Evolutionary conservation across 2,329 filamentous ascomycete species (phyloP), one percentile per base, ranked within the genome.

Genomic region (Cladophialophora carrionii): DNA sequence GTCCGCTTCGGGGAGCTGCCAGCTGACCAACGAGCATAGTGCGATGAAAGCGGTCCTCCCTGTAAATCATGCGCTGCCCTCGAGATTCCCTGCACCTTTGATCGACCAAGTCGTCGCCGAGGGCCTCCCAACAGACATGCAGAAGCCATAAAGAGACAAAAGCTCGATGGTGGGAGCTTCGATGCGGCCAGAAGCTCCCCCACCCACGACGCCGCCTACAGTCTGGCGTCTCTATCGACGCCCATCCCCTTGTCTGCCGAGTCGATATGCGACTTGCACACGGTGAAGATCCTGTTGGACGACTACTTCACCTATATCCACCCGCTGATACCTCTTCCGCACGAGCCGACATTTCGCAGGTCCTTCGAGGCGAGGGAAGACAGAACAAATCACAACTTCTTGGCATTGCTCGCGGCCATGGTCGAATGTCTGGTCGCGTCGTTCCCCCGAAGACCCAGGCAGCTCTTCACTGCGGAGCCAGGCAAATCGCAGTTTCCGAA

Each of bases 61-160:
- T 90, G 87, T 77, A 80, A 84, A 73, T 87, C 87, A 54, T 90
- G 87, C 75, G 81, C 84, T 49, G 83, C 84, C 59, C 79, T 89
- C 68, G 86, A 88, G 67, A 88, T 89, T 56, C 86, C 86, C 29
- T 90, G 87, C 74, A 89, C 87, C 63, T 89, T 87, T 73, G 82
- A 87, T 55, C 80, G 87, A 68, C 86, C 86, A 29, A 88, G 84
- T 73, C 81, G 85, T 63, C 81, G 87, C 65, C 81, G 87, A 72
- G 87, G 87, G 4, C 87, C 87, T 41, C 86, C 87, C 34, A 90
- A 89, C 71, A 79, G 84, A 68, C 86, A 88, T 77, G 87, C 87
- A 20, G 87, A 89, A 77, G 85, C 85, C 22, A 83, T 89, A 72
- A 89, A 89, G 78, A 85, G 83, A 72, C 82, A 84, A 61, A 82